These are phyloP conservation scores for Perkinsela sp. DNA, from an alignment of 208 protist genomes.

Conservation along the genomic window DNA sequence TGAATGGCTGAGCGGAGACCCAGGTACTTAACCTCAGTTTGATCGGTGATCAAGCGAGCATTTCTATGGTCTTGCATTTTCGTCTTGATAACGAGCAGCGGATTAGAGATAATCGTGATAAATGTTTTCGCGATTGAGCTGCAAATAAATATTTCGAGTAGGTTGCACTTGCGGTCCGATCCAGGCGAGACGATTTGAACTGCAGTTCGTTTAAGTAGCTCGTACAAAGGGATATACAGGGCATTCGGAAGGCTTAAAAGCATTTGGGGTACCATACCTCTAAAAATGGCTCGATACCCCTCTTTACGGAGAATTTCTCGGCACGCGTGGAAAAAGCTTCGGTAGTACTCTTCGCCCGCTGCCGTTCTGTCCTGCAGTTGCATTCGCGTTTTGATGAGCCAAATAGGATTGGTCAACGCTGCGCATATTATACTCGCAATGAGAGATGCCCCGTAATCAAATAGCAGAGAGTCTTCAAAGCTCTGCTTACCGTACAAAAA, in stretches of 20 bases:
- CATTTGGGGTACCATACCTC: slow-evolving; percentile 1
- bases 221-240: slow-evolving; percentile 2
- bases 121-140: slow-evolving; percentile 1
- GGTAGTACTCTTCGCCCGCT: slow-evolving; percentile 3
- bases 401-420: slow-evolving; percentile 15
- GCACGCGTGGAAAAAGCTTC: slow-evolving; percentile 4
- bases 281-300: slow-evolving; percentile 6
- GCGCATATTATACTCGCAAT: slow-evolving; percentile 8
- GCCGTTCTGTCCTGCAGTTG: slow-evolving; percentile 7
- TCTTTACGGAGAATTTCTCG: slow-evolving; percentile 5
- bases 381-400: slow-evolving; percentile 24
- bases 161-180: neutral
- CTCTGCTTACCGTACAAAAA: neutral
- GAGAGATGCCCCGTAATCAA: slow-evolving; percentile 3
- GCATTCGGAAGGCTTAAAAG: slow-evolving; percentile 2
- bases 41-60: neutral
- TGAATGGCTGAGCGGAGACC: neutral
- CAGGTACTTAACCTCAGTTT: neutral
- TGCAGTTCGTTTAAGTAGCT: neutral
- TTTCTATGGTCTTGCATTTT: slow-evolving; percentile 1
- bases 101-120: neutral
- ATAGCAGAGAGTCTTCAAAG: neutral
- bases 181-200: neutral
- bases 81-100: slow-evolving; percentile 1
- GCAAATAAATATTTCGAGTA: neutral